Conservation (phyloP, 208 protist genomes). For the Trichomonas gallinae region DNA sequence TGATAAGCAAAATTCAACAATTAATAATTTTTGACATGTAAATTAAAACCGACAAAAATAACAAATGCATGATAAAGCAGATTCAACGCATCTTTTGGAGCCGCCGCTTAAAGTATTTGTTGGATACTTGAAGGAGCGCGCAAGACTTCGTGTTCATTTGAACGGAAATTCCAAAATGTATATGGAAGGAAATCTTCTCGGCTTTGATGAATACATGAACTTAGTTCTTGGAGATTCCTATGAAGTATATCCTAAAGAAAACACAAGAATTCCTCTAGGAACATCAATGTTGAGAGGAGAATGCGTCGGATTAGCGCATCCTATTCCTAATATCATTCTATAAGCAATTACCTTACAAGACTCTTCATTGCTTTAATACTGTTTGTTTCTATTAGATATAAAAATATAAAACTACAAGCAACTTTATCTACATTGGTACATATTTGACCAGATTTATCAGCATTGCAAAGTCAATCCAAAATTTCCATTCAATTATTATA, state of each 20-base stretch:
- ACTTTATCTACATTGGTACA: too few species aligned
- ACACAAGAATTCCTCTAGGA: background rate
- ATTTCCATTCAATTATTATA: too few species aligned
- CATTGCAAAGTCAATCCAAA: too few species aligned
- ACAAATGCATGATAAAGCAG: background rate
- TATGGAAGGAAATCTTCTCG: background rate
- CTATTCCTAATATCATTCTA: background rate
- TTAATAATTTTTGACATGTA: too few species aligned
- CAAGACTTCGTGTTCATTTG: background rate
- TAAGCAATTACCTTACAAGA: too few species aligned
- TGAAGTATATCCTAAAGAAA: background rate
- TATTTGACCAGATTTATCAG: too few species aligned
- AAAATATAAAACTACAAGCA: too few species aligned
- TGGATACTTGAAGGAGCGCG: background rate
- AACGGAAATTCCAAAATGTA: background rate
- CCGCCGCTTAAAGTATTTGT: background rate
- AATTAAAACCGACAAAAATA: too few species aligned
- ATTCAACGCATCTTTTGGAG: background rate
- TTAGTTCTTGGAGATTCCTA: background rate
- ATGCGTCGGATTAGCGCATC: background rate
- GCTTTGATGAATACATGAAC: conserved; percentile 17
- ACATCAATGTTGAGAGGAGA: background rate
- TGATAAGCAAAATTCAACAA: too few species aligned
- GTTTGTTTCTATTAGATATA: too few species aligned
- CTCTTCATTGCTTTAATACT: too few species aligned